Percentiles rank a stretch among this genome's conserved stretches.
These are phyloP conservation scores for Epichloe amarillans DNA, from an alignment of 2,329 filamentous ascomycete genomes.

Conservation along the genomic window DNA sequence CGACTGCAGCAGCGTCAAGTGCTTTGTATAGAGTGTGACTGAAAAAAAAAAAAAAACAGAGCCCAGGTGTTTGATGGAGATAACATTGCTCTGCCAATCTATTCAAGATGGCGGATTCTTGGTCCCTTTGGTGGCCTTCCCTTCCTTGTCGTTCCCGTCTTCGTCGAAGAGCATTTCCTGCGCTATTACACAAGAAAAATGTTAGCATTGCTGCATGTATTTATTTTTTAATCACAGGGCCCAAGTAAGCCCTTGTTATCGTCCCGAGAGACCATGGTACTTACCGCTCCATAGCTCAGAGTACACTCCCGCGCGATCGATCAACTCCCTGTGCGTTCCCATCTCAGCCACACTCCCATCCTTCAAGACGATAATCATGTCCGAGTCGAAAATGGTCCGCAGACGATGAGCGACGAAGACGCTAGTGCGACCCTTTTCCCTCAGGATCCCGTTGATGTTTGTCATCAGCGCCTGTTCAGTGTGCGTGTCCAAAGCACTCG, in stretches of 20 bases:
- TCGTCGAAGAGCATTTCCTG: constrained; percentile 47
- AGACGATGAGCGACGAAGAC: constrained; percentile 91
- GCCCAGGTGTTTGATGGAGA: too few relatives aligned
- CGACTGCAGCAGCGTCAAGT: too few relatives aligned
- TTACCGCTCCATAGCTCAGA: constrained; percentile 80
- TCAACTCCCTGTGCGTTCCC: constrained; percentile 74
- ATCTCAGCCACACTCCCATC: constrained; percentile 76
- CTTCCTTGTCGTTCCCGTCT: constrained; percentile 30
- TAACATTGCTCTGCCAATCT: too few relatives aligned
- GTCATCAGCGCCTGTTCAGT: constrained; percentile 82
- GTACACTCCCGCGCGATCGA: constrained; percentile 70
- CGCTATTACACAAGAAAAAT: constrained; percentile 23
- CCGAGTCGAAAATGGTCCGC: constrained; percentile 84
- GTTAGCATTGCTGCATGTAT: background rate
- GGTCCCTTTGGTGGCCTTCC: constrained; percentile 12
- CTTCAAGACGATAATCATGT: constrained; percentile 82
- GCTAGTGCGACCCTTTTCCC: constrained; percentile 77
- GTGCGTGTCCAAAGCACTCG: constrained; percentile 81
- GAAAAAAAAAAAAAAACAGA: too few relatives aligned
- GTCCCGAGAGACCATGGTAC: constrained; percentile 17
- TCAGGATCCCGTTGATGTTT: constrained; percentile 86
- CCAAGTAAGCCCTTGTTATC: background rate
- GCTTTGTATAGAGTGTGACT: too few relatives aligned
- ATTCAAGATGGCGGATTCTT: too few relatives aligned
- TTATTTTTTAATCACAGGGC: too few relatives aligned